phyloP scores from a whole-genome alignment of 73 alveolate species.

The Tetrahymena borealis region DNA sequence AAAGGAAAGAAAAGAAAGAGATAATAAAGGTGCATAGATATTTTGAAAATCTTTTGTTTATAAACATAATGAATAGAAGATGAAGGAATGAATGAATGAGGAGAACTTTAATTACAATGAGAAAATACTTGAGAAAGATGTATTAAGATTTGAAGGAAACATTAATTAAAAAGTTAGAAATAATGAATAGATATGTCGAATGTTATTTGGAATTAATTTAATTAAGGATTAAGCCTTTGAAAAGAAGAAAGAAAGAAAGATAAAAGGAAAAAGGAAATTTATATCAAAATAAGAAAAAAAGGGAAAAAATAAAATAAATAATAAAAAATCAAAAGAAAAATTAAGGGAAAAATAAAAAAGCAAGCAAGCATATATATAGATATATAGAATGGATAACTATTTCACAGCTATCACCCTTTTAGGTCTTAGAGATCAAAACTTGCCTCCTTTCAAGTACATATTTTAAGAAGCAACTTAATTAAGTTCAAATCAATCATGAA shows the following conservation, averaged over 20 bases:
- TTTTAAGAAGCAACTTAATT: not conserved
- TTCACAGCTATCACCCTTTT: constrained; percentile 41
- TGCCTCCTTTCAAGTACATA: constrained; percentile 38
- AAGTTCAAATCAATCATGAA: not conserved
- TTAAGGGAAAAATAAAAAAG: not conserved
- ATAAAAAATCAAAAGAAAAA: not conserved
- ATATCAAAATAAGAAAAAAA: not conserved
- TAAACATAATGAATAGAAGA: too few species aligned
- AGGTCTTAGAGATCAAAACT: constrained; percentile 42
- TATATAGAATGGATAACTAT: constrained; percentile 40
- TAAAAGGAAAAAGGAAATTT: not conserved
- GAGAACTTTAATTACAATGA: not conserved
- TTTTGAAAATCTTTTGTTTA: too few species aligned
- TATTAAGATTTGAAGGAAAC: not conserved
- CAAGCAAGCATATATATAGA: constrained; percentile 1
- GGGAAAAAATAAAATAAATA: not conserved
- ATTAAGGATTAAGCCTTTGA: not conserved
- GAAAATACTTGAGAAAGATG: not conserved
- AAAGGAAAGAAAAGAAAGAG: too few species aligned
- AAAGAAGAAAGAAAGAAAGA: not conserved
- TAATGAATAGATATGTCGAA: not conserved
- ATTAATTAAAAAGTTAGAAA: not conserved
- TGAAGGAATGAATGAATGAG: too few species aligned
- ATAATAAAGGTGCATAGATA: too few species aligned
- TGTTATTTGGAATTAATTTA: not conserved